Evolutionary conservation across 2,329 filamentous ascomycete species (phyloP), one percentile per base, ranked within the genome.

Genomic region (Cytospora paraplurivora): DNA sequence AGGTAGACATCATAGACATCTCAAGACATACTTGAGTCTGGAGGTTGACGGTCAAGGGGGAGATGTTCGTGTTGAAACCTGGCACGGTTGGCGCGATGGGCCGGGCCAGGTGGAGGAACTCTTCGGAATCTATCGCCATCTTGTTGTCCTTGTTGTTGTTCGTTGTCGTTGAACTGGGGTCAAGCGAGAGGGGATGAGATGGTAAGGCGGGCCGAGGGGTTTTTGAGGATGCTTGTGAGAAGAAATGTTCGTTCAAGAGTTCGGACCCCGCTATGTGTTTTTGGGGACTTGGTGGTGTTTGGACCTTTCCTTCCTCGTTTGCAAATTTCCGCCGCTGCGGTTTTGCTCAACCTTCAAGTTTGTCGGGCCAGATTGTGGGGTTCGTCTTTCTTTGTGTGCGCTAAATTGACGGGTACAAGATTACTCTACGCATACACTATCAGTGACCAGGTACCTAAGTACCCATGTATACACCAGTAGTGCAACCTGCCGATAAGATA

Each of bases 51-150:
- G 89, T 91, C 77, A 99, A 87, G 79, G 95, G 95, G 79, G 93
- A 90, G 77, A 93, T 94, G 72, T 89, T 93, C 74, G 89, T 88
- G 79, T 92, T 90, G 74, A 91, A 87, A 76, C 90, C 91, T 72
- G 93, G 83, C 65, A 86, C 82, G 68, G 89, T 88, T 70, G 93
- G 92, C 77, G 92, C 93, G 74, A 98, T 84, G 73, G 95, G 95
- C 78, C 95, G 88, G 75, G 94, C 89, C 70, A 99, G 89, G 79
- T 99, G 95, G 74, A 98, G 88, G 83, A 97, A 98, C 69, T 91
- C 90, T 77, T 94, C 90, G 73, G 86, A 84, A 76, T 88, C 82
- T 74, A 86, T 82, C 77, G 92, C 89, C 93, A 96, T 97, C 79
- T 74, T 93, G 85, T 78, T 80, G 62, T 60, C 53, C 47, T 27